Evolutionary conservation across 176 grass and related monocot species (phyloP).

Genomic region (Zoysia pacifica): DNA sequence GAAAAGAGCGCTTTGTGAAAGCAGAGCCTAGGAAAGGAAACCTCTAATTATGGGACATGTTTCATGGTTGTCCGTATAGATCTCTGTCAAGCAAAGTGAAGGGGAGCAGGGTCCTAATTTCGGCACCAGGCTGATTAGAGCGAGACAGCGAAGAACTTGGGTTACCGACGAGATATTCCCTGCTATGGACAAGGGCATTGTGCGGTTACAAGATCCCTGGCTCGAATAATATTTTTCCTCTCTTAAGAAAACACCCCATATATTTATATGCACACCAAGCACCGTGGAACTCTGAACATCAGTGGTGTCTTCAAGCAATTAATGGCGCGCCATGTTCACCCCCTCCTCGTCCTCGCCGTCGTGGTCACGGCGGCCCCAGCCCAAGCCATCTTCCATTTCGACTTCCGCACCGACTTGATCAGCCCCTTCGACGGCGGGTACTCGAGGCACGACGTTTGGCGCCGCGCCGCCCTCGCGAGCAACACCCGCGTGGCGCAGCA

Average conservation of each 20-base stretch:
- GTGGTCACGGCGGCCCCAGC: background rate
- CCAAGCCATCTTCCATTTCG: constrained; percentile 5
- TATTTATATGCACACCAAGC: background rate
- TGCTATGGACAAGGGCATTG: background rate
- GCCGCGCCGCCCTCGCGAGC: constrained; percentile 40
- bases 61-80: background rate
- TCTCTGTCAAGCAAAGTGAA: background rate
- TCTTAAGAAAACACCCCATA: background rate
- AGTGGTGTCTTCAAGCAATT: background rate
- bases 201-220: background rate
- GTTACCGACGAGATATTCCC: background rate
- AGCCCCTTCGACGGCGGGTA: background rate
- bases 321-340: constrained; percentile 25
- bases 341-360: background rate
- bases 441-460: constrained; percentile 24
- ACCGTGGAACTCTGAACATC: background rate
- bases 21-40: background rate
- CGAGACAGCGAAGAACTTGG: background rate
- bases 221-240: background rate
- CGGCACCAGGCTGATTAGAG: background rate
- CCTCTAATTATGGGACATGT: background rate
- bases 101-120: background rate
- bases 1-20: background rate
- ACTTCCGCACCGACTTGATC: background rate
- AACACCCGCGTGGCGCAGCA: background rate